Evolutionary conservation across 495 filamentous ascomycete genomes (phyloP).

Genomic region (Trichoderma reesei): DNA sequence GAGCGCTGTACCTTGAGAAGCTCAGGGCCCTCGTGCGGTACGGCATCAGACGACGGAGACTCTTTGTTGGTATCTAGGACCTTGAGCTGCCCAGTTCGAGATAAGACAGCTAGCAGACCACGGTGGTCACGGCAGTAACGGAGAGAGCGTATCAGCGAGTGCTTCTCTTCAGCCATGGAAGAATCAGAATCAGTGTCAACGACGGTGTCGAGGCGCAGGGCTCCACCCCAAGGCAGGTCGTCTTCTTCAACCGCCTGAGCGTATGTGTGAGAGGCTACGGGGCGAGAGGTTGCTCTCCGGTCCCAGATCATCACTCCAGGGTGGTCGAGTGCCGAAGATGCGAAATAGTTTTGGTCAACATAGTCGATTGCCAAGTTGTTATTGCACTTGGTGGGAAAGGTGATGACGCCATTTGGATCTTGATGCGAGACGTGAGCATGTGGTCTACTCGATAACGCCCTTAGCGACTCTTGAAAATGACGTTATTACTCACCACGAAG

Average conservation of each 20-base stretch:
- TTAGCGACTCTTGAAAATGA: slow-evolving; percentile 7
- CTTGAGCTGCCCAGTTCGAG: slow-evolving; percentile 70
- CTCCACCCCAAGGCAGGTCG: slow-evolving; percentile 43
- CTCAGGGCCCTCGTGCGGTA: slow-evolving; percentile 35
- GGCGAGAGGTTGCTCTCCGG: slow-evolving; percentile 52
- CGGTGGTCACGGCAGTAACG: slow-evolving; percentile 67
- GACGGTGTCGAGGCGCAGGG: slow-evolving; percentile 58
- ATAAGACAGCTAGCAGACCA: slow-evolving; percentile 65
- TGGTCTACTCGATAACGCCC: slow-evolving; percentile 13
- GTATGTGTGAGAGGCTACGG: slow-evolving; percentile 34
- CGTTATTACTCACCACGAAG: slow-evolving; percentile 53
- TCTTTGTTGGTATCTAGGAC: slow-evolving; percentile 61
- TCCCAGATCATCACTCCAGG: slow-evolving; percentile 86
- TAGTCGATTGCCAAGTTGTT: slow-evolving; percentile 88
- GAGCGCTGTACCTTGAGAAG: slow-evolving; percentile 43
- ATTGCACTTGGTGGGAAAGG: slow-evolving; percentile 70
- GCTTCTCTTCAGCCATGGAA: slow-evolving; percentile 34
- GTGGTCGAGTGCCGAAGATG: slow-evolving; percentile 62
- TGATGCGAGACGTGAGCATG: slow-evolving; percentile 9
- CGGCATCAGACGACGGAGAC: slow-evolving; percentile 30
- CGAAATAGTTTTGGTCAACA: slow-evolving; percentile 87
- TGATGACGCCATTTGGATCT: slow-evolving; percentile 45
- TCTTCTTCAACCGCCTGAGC: slow-evolving; percentile 37
- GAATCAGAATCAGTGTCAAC: slow-evolving; percentile 41
- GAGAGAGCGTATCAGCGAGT: slow-evolving; percentile 59